Base-by-base conservation (phyloP, 805 yeast species). In the Metschnikowia aberdeeniae region DNA sequence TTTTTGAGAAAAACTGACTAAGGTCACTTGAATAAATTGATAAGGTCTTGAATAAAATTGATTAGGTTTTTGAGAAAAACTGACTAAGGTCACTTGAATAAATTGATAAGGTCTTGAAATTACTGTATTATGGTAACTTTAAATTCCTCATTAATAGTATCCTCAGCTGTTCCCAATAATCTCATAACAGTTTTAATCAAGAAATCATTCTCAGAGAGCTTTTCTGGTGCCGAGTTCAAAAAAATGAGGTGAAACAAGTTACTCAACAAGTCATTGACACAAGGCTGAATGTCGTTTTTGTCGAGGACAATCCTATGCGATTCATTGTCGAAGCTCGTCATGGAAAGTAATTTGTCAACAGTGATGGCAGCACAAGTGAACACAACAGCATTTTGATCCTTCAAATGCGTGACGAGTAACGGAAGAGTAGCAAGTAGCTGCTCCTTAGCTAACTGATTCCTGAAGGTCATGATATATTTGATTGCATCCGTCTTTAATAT, bases 361-460 rank as follows among this genome's bases (percentile, higher is more conserved):
- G 98, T 89, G 46, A 93, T 84, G 1, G 99, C 90, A 1, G 98
- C 82, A 59, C 90, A 93, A 0, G 99, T 90, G 64, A 86, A 88
- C 17, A 92, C 95, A 29, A 89, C 96, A 46, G 85, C 86, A 36
- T 68, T 67, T 6, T 69, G 65, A 30, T 84, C 77, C 29, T 53
- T 51, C 54, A 95, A 77, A 60, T 87, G 89, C 12, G 75, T 73
- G 9, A 89, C 80, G 48, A 93, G 69, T 34, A 88, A 68, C 12
- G 97, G 96, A 63, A 93, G 75, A 1, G 93, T 81, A 49, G 87
- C 84, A 8, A 80, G 61, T 27, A 93, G 70, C 62, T 92, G 97
- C 7, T 78, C 84, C 59, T 89, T 90, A 6, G 93, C 88, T 47
- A 93, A 72, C 69, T 93, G 99, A 63, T 92, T 90, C 70, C 99